These are phyloP conservation scores for Globisporangium barbulae DNA, from an alignment of 352 stramenopile genomes.

Conservation along the genomic window DNA sequence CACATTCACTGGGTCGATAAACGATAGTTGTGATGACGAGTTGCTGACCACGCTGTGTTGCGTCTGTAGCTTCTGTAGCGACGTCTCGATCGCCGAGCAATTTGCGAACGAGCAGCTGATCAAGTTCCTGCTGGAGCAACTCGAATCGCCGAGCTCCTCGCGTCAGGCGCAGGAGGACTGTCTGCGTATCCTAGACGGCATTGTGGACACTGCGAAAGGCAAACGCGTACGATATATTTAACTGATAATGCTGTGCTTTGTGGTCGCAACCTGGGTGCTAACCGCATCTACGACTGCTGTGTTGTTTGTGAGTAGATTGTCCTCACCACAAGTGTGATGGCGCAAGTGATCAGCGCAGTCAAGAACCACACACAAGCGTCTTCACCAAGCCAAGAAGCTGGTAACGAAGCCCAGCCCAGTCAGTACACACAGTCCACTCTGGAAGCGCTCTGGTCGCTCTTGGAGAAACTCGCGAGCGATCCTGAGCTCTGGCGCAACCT, in stretches of 20 bases:
- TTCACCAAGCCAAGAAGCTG: not conserved
- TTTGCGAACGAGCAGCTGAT: constrained; percentile 71
- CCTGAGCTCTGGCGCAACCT: constrained; percentile 45
- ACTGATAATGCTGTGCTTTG: too few species aligned
- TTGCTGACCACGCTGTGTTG: not conserved
- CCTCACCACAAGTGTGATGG: constrained; percentile 37
- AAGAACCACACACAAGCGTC: constrained; percentile 29
- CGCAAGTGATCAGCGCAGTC: constrained; percentile 42
- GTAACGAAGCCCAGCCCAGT: constrained; percentile 18
- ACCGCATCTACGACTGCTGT: not conserved
- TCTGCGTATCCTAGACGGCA: constrained; percentile 40
- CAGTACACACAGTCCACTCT: constrained; percentile 17
- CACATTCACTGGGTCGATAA: not conserved
- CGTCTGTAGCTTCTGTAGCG: constrained; percentile 57
- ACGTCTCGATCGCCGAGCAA: constrained; percentile 36
- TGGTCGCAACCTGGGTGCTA: constrained; percentile 14
- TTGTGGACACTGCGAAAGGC: constrained; percentile 48
- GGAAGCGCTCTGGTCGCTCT: constrained; percentile 45
- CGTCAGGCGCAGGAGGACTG: constrained; percentile 45
- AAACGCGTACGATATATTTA: constrained; percentile 23
- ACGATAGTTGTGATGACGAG: not conserved
- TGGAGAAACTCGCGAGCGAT: constrained; percentile 33
- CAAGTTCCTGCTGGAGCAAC: constrained; percentile 51
- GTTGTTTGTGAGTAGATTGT: constrained; percentile 36
- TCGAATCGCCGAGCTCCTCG: constrained; percentile 24